Evolutionary conservation across 2,329 filamentous ascomycete genomes (phyloP).

Genomic region (Microsporum ferrugineum): DNA sequence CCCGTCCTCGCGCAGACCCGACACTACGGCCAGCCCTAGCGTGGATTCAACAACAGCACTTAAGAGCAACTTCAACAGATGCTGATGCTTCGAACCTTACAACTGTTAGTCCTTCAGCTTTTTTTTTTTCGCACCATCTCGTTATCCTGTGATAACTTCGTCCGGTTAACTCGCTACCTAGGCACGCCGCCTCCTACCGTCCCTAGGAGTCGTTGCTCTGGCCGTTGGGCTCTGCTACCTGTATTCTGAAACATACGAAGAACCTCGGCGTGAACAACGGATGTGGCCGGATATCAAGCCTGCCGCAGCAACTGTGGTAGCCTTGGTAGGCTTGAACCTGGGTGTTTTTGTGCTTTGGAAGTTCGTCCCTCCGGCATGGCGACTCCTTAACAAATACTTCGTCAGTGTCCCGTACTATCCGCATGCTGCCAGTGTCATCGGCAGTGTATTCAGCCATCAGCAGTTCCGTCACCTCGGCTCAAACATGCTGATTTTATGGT

Average conservation of each 20-base stretch:
- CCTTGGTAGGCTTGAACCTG: constrained; percentile 41
- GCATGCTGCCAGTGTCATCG: constrained; percentile 41
- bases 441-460: constrained; percentile 48
- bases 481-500: constrained; percentile 45
- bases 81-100: constrained; percentile 26
- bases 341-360: constrained; percentile 43
- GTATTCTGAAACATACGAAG: constrained; percentile 39
- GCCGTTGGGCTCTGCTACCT: constrained; percentile 34
- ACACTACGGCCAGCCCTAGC: constrained; percentile 29
- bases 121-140: neutral
- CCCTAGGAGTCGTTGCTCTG: constrained; percentile 30
- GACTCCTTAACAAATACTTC: constrained; percentile 46
- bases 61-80: constrained; percentile 27
- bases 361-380: constrained; percentile 42
- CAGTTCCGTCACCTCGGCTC: constrained; percentile 39
- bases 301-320: constrained; percentile 41
- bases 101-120: constrained; percentile 21
- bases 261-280: constrained; percentile 38
- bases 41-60: constrained; percentile 34
- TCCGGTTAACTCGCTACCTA: constrained; percentile 12
- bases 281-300: constrained; percentile 41
- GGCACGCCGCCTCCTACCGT: constrained; percentile 37
- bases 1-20: constrained; percentile 33
- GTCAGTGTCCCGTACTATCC: constrained; percentile 43
- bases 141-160: neutral